These are phyloP conservation scores for Alternaria arbusti DNA, from an alignment of 2,329 filamentous ascomycete genomes.

Conservation along the genomic window DNA sequence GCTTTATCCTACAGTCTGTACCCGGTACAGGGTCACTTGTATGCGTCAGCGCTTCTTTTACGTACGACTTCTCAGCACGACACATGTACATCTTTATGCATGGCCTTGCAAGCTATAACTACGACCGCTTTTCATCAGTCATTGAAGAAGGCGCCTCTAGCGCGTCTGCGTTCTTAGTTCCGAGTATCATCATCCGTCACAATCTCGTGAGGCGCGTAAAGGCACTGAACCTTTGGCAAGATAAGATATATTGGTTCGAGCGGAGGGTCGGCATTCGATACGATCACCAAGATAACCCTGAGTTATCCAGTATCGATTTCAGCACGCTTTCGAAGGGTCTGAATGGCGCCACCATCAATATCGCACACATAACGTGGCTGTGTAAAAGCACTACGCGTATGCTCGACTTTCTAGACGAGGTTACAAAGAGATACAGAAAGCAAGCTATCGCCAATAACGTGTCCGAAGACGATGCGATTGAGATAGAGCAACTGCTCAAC, in stretches of 20 bases:
- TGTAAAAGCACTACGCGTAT: constrained; percentile 12
- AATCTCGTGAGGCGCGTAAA: constrained; percentile 5
- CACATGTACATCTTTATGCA: constrained; percentile 27
- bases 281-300: neutral
- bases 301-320: constrained; percentile 12
- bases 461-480: neutral
- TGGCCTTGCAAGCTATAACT: constrained; percentile 1
- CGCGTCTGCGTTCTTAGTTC: constrained; percentile 13
- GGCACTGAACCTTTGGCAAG: constrained; percentile 5
- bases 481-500: constrained; percentile 2
- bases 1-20: constrained; percentile 9
- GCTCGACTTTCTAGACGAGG: constrained; percentile 20
- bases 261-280: constrained; percentile 8
- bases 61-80: constrained; percentile 22
- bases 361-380: constrained; percentile 4
- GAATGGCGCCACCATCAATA: constrained; percentile 10
- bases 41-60: constrained; percentile 19
- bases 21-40: too few species aligned
- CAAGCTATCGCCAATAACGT: too few species aligned
- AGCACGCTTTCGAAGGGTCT: constrained; percentile 7
- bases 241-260: constrained; percentile 15
- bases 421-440: neutral
- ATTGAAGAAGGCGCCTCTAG: neutral
- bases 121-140: neutral
- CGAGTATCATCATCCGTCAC: constrained; percentile 12